Base-by-base conservation (phyloP, 352 stramenopile species). In the Pythium graminicola region DNA sequence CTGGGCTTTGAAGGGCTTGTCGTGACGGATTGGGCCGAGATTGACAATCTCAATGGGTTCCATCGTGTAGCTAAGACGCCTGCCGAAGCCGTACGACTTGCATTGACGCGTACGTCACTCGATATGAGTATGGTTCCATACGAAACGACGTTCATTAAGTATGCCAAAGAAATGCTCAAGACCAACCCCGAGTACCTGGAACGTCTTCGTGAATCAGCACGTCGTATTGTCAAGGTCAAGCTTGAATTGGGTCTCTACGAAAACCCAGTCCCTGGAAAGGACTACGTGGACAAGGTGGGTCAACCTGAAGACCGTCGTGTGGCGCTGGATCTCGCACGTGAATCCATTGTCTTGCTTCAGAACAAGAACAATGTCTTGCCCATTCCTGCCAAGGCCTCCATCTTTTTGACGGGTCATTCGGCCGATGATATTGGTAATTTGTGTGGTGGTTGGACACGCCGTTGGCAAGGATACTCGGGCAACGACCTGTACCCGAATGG, bases 51-150 rank as follows among this genome's bases (percentile, higher is more conserved):
- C 8, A 43, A 81, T 19, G 43, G 58, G 22, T 89, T 65, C 58
- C 85, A 95, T 61, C 63, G 67, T 19, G 69, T 81, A 19, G 70
- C 67, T 10, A 57, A 57, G 13, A 65, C 53, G 27, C 23, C 41
- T 5, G 47, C 53, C 1, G 65, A 86, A 31, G 73, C 79, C n/a
- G 57, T 82, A 5, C 60, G 59, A 11, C 50, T 76, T 20, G 47
- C 76, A 19, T 68, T 94, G 49, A 38, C 50, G 33, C 76, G 85
- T 41, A 84, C 79, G 8, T 74, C 62, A 32, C 62, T 94, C 20
- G 85, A 95, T 52, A 93, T 95, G 73, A 86, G 70, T 53, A 93
- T 93, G 83, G 76, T 85, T 23, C 53, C 60, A 13, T 54, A 68
- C 63, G 45, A 67, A 22, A 42, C 42, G 19, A 44, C 44, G 11